Evolutionary conservation across 805 yeast species (phyloP).

Genomic region (Ogataea nonfermentans): DNA sequence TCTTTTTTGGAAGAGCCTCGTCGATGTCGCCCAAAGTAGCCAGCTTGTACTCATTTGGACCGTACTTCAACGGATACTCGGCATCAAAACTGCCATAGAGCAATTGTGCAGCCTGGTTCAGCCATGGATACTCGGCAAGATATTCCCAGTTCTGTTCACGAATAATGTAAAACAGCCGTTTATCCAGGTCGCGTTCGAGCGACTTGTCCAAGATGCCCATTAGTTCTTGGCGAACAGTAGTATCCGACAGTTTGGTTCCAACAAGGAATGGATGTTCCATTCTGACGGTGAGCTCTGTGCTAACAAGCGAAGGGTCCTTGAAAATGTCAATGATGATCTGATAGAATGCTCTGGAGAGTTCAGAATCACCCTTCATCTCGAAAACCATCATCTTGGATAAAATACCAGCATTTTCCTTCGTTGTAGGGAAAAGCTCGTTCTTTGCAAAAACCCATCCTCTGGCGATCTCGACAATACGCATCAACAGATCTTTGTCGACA

Average conservation of each 20-base stretch:
- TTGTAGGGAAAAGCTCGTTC: slow-evolving; percentile 84
- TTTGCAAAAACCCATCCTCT: slow-evolving; percentile 87
- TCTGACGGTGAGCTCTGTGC: slow-evolving; percentile 87
- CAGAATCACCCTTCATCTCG: slow-evolving; percentile 82
- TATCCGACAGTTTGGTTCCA: slow-evolving; percentile 84
- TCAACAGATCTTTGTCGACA: slow-evolving; percentile 68
- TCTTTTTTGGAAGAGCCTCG: slow-evolving; percentile 28
- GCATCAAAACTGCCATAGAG: slow-evolving; percentile 73
- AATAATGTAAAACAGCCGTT: slow-evolving; percentile 81
- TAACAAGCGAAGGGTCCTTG: slow-evolving; percentile 70
- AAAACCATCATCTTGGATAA: slow-evolving; percentile 90
- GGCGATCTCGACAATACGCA: slow-evolving; percentile 73
- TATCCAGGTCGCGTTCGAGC: slow-evolving; percentile 72
- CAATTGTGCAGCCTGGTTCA: slow-evolving; percentile 87
- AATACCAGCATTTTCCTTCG: slow-evolving; percentile 94
- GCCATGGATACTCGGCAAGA: slow-evolving; percentile 90
- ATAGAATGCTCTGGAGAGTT: slow-evolving; percentile 74
- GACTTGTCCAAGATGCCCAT: slow-evolving; percentile 78
- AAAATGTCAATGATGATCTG: slow-evolving; percentile 85
- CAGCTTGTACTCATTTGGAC: slow-evolving; percentile 48
- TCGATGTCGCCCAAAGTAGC: slow-evolving; percentile 50
- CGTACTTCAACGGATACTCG: slow-evolving; percentile 45
- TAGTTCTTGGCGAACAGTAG: slow-evolving; percentile 67
- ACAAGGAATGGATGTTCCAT: slow-evolving; percentile 96
- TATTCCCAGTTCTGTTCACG: slow-evolving; percentile 97